Evolutionary conservation across 208 protist genomes (phyloP), one percentile per base, ranked within the genome.

Genomic region (Wallacemonas sp.): DNA sequence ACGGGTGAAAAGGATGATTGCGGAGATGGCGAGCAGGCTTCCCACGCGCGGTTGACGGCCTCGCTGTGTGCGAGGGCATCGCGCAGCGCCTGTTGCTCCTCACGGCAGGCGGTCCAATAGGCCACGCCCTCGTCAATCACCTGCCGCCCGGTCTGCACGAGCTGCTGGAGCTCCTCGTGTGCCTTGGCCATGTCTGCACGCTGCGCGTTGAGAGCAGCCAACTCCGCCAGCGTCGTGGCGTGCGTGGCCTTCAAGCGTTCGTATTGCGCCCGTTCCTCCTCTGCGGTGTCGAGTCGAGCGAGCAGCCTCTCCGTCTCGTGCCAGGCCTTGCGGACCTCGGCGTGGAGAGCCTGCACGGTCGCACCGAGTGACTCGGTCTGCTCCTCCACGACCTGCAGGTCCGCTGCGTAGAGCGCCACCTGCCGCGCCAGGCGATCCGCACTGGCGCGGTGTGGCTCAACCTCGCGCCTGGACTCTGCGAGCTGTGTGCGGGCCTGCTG

Each of bases 371-470:
- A 2, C 24, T 65, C 60, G 4, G 24, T 29, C 60, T 54, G 41
- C 27, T 16, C 19, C 60, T 65, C 60, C 43, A 65, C 60, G 16
- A 29, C 60, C n/a, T 52, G 74, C 11, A 87, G 47, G 43, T 81
- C 74, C 24, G 67, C 61, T 23, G 49, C 46, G 2, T 44, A 54
- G 16, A 57, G 48, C 3, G 57, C 32, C 14, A 78, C 73, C 0
- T 39, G 61, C 29, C 75, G 70, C 33, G 72, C 65, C 61, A 80
- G 64, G 17, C 57, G 74, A 6, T 66, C 72, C 30, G 60, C 34
- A 12, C 47, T 34, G 21, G 27, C 65, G 66, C 49, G 78, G 62
- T 58, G 58, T 17, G 47, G 29, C 19, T 41, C 30, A n/a, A 14
- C 27, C 61, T 52, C 61, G 29, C 17, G n/a, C 6, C 17, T 17